Percentiles rank a stretch among this genome's conserved stretches.
Conservation (phyloP, 352 stramenopile genomes). For the Globisporangium ultimum region DNA sequence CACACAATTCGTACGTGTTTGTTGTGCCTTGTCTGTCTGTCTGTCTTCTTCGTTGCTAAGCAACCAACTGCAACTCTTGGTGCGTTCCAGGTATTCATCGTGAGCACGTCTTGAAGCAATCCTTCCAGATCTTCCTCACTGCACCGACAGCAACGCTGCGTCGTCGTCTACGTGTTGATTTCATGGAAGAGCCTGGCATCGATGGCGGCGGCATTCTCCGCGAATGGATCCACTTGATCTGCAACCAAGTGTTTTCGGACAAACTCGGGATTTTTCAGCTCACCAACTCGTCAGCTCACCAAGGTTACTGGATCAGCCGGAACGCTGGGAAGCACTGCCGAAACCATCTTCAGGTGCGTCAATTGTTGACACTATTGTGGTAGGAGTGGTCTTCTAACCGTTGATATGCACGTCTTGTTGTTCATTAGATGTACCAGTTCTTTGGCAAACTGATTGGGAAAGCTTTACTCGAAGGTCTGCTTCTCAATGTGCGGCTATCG, state of each 20-base stretch:
- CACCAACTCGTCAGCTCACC: conserved; percentile 38
- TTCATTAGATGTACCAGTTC: conserved; percentile 73
- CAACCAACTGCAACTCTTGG: neutral
- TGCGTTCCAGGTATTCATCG: conserved; percentile 46
- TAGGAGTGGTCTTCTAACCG: neutral
- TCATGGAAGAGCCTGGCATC: conserved; percentile 75
- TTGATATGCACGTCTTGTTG: too few species aligned
- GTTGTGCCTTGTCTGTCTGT: neutral
- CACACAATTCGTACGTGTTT: conserved; percentile 60
- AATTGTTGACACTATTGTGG: neutral
- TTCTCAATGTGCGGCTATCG: conserved; percentile 64
- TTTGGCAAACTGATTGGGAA: conserved; percentile 70
- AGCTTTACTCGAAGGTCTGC: conserved; percentile 63
- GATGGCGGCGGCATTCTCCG: conserved; percentile 76
- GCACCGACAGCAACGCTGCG: conserved; percentile 44
- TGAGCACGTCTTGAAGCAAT: conserved; percentile 69
- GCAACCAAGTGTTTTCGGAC: conserved; percentile 54
- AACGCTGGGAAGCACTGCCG: conserved; percentile 15
- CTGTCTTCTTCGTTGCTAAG: neutral
- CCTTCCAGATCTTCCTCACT: conserved; percentile 52
- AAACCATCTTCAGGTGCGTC: conserved; percentile 39
- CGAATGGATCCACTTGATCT: conserved; percentile 80
- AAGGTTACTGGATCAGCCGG: conserved; percentile 68
- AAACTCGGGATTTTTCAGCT: conserved; percentile 43
- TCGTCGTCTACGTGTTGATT: conserved; percentile 79